Evolutionary conservation across 139 green algal genomes (phyloP).

Genomic region (Tetraselmis chui): DNA sequence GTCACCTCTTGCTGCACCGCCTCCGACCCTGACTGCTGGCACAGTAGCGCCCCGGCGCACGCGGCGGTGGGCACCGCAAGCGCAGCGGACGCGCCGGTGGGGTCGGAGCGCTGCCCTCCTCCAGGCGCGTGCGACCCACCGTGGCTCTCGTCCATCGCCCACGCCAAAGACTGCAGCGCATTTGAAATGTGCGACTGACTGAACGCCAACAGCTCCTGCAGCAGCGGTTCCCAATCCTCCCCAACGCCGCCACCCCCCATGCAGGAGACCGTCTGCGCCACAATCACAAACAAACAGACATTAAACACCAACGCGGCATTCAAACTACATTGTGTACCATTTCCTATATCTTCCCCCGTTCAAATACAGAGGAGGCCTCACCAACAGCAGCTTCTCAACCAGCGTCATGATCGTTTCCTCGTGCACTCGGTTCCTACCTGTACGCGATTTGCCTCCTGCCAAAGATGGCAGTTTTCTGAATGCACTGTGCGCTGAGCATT

Average conservation of each 20-base stretch:
- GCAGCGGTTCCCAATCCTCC: not conserved
- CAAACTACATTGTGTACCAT: no score
- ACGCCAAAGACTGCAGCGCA: not conserved
- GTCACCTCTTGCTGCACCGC: not conserved
- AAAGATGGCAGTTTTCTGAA: no score
- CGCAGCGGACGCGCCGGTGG: not conserved
- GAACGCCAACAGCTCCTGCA: not conserved
- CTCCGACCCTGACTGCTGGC: not conserved
- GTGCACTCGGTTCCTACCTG: not conserved
- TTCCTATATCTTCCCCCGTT: no score
- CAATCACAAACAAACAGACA: no score
- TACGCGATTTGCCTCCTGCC: no score
- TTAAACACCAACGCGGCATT: no score
- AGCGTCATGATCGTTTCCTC: not conserved
- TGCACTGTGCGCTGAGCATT: no score
- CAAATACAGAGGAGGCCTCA: not conserved
- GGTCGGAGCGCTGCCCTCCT: not conserved
- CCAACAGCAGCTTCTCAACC: not conserved
- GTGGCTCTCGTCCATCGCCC: not conserved
- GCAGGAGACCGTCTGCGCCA: not conserved
- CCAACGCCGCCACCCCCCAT: not conserved
- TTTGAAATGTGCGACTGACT: not conserved
- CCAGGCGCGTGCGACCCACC: no score
- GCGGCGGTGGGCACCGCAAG: not conserved
- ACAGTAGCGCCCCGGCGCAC: not conserved